Base-by-base conservation (phyloP, 108 stramenopile genomes). In the Cyclotella distinguenda region DNA sequence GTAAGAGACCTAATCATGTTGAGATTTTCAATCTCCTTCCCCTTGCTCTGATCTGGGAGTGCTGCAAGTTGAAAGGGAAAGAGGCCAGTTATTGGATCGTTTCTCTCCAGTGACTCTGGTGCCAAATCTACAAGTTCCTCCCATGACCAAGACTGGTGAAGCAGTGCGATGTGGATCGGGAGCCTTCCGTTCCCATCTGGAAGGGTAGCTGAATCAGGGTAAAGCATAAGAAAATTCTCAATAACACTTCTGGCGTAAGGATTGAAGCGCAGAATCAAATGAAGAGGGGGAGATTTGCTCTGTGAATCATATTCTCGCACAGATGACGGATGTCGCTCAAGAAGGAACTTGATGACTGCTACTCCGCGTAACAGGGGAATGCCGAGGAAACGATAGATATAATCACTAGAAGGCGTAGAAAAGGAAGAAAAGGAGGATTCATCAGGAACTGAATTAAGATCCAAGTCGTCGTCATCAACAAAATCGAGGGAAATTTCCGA, bases 81-180 rank as follows among this genome's bases (percentile, higher is more conserved):
- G 4, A 80, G 60, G 12, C 70, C 70, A 10, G 79, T 80, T 5
- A 61, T 34, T 9, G 75, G 74, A 51, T 80, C 79, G 15, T 62
- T 62, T 27, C 40, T 45, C 46, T 80, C 79, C 50, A 80, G 51
- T 36, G 64, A 42, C 28, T 38, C 48, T 22, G 74, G 74, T 35
- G 66, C 65, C 26, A 57, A 31, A 26, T 35, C 22, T 25, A 74
- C 42, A 44, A 74, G 16, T 52, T 40, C 40, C 16, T 53, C 59
- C 74, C 74, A 74, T 16, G 66, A 55, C 21, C 66, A 66, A 27
- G 74, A 74, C 18, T 66, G 55, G 16, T 63, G 65, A 38, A 66
- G 48, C 35, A 74, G 39, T 54, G 74, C 74, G 47, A 74, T 54
- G 49, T 83, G 82, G 23, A 86, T 49, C 10, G 85, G 76, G 4